phyloP scores from a whole-genome alignment of 208 protist species.

The Plasmodiophora brassicae region DNA sequence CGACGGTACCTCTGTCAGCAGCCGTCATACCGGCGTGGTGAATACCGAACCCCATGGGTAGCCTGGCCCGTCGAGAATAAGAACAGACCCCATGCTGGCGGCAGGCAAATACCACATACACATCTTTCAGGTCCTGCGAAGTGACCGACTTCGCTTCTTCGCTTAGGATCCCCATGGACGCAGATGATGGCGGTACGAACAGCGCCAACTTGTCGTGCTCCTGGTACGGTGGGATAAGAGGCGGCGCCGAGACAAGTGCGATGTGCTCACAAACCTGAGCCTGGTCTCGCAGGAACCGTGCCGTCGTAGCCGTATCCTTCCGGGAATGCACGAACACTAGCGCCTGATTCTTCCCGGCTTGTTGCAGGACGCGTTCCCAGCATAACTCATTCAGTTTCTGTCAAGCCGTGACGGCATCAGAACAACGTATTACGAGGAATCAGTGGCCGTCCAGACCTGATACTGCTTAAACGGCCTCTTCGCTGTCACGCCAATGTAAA shows the following conservation, averaged over 20 bases:
- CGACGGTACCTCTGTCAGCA: slow-evolving; percentile 86
- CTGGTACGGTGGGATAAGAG: too few species aligned
- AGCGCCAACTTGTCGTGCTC: slow-evolving; percentile 73
- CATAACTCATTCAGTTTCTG: slow-evolving; percentile 91
- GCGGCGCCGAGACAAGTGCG: too few species aligned
- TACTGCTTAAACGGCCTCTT: slow-evolving; percentile 85
- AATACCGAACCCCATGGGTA: slow-evolving; percentile 93
- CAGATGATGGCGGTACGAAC: slow-evolving; percentile 75
- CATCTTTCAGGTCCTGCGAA: slow-evolving; percentile 70
- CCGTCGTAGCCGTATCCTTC: slow-evolving; percentile 94
- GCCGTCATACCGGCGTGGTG: slow-evolving; percentile 97
- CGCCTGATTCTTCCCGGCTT: slow-evolving; percentile 83
- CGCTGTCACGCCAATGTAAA: slow-evolving; percentile 92
- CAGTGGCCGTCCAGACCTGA: slow-evolving; percentile 38
- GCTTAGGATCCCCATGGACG: slow-evolving; percentile 71
- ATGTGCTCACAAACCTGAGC: too few species aligned
- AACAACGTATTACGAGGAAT: neutral
- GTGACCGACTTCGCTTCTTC: slow-evolving; percentile 60
- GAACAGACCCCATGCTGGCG: too few species aligned
- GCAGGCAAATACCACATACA: too few species aligned
- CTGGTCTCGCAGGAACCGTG: slow-evolving; percentile 74
- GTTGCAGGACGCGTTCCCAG: slow-evolving; percentile 88
- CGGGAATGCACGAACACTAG: slow-evolving; percentile 99
- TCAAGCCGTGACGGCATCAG: neutral
- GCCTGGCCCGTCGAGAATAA: too few species aligned